Percentiles rank a stretch among this genome's conserved stretches.
Conservation (phyloP, 148 eudicot genomes). For the Vaccinium macrocarpon region DNA sequence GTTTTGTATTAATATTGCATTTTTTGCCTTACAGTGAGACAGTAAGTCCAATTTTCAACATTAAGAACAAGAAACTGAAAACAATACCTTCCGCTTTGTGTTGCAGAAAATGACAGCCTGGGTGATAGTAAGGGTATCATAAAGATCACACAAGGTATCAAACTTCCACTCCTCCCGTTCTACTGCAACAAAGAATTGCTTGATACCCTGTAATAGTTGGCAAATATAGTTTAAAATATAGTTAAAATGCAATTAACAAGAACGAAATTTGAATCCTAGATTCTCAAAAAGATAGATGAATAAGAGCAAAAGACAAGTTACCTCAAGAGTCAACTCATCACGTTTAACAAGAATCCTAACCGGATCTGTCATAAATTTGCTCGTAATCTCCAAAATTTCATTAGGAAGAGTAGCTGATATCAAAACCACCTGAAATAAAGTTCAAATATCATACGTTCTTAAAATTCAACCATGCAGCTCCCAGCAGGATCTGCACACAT, state of each 20-base stretch:
- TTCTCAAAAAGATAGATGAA: neutral
- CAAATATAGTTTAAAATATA: neutral
- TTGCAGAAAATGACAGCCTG: slow-evolving; percentile 98
- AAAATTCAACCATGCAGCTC: neutral
- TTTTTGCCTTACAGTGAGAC: neutral
- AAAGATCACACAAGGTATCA: slow-evolving; percentile 89
- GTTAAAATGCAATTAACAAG: neutral
- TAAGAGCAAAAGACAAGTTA: slow-evolving; percentile 19
- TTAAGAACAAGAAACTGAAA: neutral
- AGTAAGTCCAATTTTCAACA: neutral
- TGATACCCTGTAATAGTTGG: slow-evolving; percentile 67
- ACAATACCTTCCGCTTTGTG: slow-evolving; percentile 82
- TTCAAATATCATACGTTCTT: neutral
- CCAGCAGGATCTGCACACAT: neutral
- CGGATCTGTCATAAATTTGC: slow-evolving; percentile 97
- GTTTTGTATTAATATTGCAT: neutral
- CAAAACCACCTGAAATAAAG: slow-evolving; percentile 63
- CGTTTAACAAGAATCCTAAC: slow-evolving; percentile 93
- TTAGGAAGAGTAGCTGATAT: slow-evolving; percentile 97
- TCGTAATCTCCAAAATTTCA: slow-evolving; percentile 95
- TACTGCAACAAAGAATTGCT: slow-evolving; percentile 95
- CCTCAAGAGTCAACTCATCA: slow-evolving; percentile 99
- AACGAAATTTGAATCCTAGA: neutral
- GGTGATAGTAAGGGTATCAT: slow-evolving; percentile 92
- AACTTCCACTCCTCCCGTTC: slow-evolving; percentile 98